A percentile compares a stretch with the other conserved stretches of the same genome.
These are phyloP conservation scores for Ichthyophthirius multifiliis DNA, from an alignment of 169 alveolate species.

Conservation along the genomic window DNA sequence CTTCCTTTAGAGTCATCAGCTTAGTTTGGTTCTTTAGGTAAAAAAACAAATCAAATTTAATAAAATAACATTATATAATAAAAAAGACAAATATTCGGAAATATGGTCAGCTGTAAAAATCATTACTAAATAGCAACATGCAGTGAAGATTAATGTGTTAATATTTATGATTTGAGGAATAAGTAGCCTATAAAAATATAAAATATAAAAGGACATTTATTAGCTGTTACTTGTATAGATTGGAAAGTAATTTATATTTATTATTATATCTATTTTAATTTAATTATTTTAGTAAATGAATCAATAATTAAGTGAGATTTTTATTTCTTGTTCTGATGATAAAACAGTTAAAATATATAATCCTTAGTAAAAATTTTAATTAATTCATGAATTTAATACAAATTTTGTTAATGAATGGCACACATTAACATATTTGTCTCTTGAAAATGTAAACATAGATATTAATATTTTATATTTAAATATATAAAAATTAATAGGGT, in stretches of 20 bases:
- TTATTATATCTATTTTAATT: neutral
- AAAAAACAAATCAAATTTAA: neutral
- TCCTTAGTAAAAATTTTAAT: slow-evolving; percentile 15
- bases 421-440: slow-evolving; percentile 57
- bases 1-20: slow-evolving; percentile 3
- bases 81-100: slow-evolving; percentile 42
- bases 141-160: slow-evolving; percentile 58
- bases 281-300: neutral
- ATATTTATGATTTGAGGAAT: slow-evolving; percentile 36
- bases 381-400: slow-evolving; percentile 28
- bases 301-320: neutral
- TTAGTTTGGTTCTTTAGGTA: slow-evolving; percentile 54
- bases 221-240: slow-evolving; percentile 63
- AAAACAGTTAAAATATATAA: slow-evolving; percentile 39
- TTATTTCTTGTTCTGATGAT: slow-evolving; percentile 65
- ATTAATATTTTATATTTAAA: neutral
- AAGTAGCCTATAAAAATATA: neutral
- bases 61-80: neutral
- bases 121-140: slow-evolving; percentile 44
- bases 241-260: slow-evolving; percentile 35
- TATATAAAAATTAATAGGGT: slow-evolving; percentile 6
- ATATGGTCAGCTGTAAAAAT: slow-evolving; percentile 51
- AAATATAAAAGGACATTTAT: slow-evolving; percentile 42
- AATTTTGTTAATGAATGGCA: slow-evolving; percentile 59
- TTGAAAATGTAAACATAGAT: neutral